Percentiles rank a stretch among this genome's conserved stretches.
Conservation (phyloP, 2,329 filamentous ascomycete species). For the Malbranchea zuffiana region DNA sequence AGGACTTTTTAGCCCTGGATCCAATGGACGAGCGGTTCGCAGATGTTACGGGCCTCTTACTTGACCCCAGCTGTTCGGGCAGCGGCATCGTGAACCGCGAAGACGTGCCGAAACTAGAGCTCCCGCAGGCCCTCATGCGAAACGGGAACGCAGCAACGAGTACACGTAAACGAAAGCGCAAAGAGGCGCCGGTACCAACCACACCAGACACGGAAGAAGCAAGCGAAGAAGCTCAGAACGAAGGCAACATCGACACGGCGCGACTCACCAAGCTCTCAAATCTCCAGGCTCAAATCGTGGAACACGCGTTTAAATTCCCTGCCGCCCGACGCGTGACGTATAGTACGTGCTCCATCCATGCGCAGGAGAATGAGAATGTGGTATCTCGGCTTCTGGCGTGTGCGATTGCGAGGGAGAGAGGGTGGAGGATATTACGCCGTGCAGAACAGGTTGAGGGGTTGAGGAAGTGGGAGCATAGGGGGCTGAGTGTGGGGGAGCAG, state of each 20-base stretch:
- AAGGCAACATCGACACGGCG: constrained; percentile 45
- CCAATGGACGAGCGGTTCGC: constrained; percentile 51
- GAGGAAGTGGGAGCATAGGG: constrained; percentile 61
- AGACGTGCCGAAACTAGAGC: constrained; percentile 57
- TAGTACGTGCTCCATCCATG: constrained; percentile 84
- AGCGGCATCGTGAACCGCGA: constrained; percentile 89
- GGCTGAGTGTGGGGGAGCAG: constrained; percentile 37
- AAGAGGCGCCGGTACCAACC: constrained; percentile 18
- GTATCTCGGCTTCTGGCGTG: constrained; percentile 62
- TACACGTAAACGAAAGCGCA: constrained; percentile 34
- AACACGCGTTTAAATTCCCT: constrained; percentile 76
- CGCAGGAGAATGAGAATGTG: constrained; percentile 79
- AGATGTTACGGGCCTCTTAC: constrained; percentile 66
- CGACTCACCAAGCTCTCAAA: constrained; percentile 63
- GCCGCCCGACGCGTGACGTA: constrained; percentile 69
- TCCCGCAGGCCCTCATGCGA: constrained; percentile 35
- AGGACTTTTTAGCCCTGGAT: constrained; percentile 73
- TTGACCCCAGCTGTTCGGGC: constrained; percentile 92
- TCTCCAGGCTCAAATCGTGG: constrained; percentile 71
- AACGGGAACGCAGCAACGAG: constrained; percentile 11
- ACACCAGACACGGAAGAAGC: constrained; percentile 14
- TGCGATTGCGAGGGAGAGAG: constrained; percentile 50
- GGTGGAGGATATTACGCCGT: constrained; percentile 67
- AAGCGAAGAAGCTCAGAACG: constrained; percentile 21
- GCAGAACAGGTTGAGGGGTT: constrained; percentile 66